Base-by-base conservation (phyloP, 2,329 filamentous ascomycete species). In the Aureobasidium sp. region DNA sequence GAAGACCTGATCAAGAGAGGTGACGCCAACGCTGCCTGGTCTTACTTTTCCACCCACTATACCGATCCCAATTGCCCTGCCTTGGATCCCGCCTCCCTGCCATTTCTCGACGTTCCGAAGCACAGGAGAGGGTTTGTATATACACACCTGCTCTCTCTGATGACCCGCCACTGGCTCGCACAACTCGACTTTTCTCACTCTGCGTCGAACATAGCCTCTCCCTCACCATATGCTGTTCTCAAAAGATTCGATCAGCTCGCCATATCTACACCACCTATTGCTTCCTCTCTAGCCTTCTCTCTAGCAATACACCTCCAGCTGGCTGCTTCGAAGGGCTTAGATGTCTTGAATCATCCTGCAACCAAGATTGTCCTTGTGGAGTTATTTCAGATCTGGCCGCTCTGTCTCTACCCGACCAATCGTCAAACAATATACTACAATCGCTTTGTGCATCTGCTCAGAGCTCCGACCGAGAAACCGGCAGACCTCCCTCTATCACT, bases 1-100 rank as follows among this genome's bases (percentile, higher is more conserved):
- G 46, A 60, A 32, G 46, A 50, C 9, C n/a, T 39, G 34, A n/a
- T 60, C 6, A 27, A 36, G 20, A 39, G n/a, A 32, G 10, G 12
- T 5, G 46, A 60, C 34, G 57, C 57, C 26, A n/a, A n/a, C 13
- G 57, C 44, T 51, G 57, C 57, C 13, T 60, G 57, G 57, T 50
- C 57, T 36, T 60, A 50, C 36, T 60, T 60, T 34, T 24, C 8
- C 5, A 24, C 46, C 46, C 44, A 60, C 26, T 60, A 60, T n/a
- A 60, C 57, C 26, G 32, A 26, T 10, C 34, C 44, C 46, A 17
- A 60, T 10, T 60, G 57, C 34, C 7, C 57, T 9, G 57, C 57
- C 26, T 34, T 60, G 36, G 57, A 60, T 15, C 32, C 57, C 15
- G 26, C 44, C 20, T 26, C 36, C 26, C 57, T 60, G 2, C 57